Percentiles rank a stretch among this genome's conserved stretches.
Evolutionary conservation across 2,329 filamentous ascomycete genomes (phyloP).

Genomic region (Aspergillus neoniger): DNA sequence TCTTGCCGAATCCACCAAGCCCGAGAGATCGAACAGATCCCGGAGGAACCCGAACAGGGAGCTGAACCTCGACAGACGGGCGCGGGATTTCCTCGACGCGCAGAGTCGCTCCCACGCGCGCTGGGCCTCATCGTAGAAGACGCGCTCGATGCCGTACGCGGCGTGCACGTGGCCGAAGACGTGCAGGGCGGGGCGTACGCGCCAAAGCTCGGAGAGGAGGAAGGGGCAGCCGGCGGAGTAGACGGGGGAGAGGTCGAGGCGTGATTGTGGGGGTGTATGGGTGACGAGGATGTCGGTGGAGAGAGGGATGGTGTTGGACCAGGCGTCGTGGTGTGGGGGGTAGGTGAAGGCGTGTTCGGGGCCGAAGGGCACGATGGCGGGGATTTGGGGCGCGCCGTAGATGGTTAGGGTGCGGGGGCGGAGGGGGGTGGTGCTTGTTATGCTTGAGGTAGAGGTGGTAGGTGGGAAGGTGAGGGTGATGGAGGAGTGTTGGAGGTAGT

Average conservation of each 20-base stretch:
- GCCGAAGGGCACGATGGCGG: slow-evolving; percentile 65
- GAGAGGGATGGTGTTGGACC: slow-evolving; percentile 68
- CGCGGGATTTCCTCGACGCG: slow-evolving; percentile 33
- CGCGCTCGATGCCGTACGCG: slow-evolving; percentile 67
- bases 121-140: slow-evolving; percentile 76
- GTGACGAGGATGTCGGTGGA: slow-evolving; percentile 79
- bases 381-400: slow-evolving; percentile 81
- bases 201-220: slow-evolving; percentile 71
- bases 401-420: slow-evolving; percentile 65
- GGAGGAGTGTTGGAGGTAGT: slow-evolving; percentile 73
- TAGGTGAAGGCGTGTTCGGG: slow-evolving; percentile 78
- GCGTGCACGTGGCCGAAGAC: slow-evolving; percentile 85
- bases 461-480: slow-evolving; percentile 62
- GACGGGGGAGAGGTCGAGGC: slow-evolving; percentile 59
- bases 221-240: slow-evolving; percentile 69
- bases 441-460: slow-evolving; percentile 33
- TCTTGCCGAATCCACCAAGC: slow-evolving; percentile 53
- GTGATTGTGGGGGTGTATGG: slow-evolving; percentile 74
- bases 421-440: slow-evolving; percentile 54
- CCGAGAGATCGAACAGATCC: slow-evolving; percentile 38
- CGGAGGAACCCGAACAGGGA: slow-evolving; percentile 32
- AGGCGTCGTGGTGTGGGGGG: slow-evolving; percentile 64
- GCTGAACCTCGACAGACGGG: slow-evolving; percentile 25
- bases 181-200: slow-evolving; percentile 72
- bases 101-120: slow-evolving; percentile 68